Evolutionary conservation across 345 rosid genomes (phyloP).

Genomic region (Eutrema heterophyllum): DNA sequence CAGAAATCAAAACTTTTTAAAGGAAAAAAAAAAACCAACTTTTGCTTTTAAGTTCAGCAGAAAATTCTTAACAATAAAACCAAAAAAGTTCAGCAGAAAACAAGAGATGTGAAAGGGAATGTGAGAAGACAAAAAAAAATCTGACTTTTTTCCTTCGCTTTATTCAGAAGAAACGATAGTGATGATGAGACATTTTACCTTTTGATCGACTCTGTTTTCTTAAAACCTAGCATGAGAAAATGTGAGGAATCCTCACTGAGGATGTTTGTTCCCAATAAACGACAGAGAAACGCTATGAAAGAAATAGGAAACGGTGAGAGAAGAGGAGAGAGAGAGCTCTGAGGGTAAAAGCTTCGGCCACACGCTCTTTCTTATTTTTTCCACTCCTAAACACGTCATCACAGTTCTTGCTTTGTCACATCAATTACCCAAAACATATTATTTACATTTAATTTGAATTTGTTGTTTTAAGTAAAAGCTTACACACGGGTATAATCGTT

Average conservation of each 20-base stretch:
- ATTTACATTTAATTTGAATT: not conserved
- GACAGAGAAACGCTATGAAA: not conserved
- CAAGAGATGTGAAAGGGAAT: not conserved
- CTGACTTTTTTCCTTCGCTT: not conserved
- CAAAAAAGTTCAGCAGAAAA: not conserved
- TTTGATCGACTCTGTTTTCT: not conserved
- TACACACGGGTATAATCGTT: too few species aligned
- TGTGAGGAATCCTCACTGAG: too few species aligned
- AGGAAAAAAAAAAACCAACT: not conserved
- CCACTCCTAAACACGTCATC: not conserved
- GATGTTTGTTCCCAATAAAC: not conserved
- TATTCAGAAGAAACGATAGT: not conserved
- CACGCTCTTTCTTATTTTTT: not conserved
- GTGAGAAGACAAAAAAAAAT: not conserved
- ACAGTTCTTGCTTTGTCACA: not conserved
- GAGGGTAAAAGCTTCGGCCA: slow-evolving; percentile 9
- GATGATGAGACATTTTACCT: not conserved
- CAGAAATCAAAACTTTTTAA: not conserved
- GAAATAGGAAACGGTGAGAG: too few species aligned
- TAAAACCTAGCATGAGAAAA: not conserved
- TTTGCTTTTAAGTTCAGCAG: not conserved
- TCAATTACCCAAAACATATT: not conserved
- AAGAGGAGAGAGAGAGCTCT: not conserved
- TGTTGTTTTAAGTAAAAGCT: not conserved
- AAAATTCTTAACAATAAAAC: too few species aligned